Percentiles rank a stretch among this genome's conserved stretches.
Evolutionary conservation across 345 rosid species (phyloP).

Genomic region (Populus simonii): DNA sequence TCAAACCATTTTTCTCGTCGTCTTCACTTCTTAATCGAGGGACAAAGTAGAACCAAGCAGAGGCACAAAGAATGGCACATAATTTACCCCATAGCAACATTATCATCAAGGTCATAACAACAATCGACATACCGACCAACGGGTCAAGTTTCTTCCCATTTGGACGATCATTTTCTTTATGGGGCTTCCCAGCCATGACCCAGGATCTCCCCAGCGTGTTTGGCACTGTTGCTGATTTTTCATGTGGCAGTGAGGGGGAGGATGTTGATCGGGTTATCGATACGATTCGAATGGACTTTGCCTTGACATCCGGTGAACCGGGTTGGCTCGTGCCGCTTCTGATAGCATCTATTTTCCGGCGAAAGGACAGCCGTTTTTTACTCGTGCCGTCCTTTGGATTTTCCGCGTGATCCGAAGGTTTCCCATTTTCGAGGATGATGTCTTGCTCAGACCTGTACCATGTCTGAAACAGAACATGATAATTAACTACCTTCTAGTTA

Average conservation of each 20-base stretch:
- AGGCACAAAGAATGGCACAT: slow-evolving; percentile 29
- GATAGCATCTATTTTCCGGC: slow-evolving; percentile 25
- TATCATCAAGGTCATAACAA: slow-evolving; percentile 28
- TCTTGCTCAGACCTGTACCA: slow-evolving; percentile 15
- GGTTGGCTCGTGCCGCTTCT: slow-evolving; percentile 28
- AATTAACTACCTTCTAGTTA: background rate
- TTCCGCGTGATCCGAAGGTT: slow-evolving; percentile 10
- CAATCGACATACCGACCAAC: slow-evolving; percentile 49
- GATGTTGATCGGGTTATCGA: slow-evolving; percentile 12
- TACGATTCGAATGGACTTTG: slow-evolving; percentile 8
- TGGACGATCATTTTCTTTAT: background rate
- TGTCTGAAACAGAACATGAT: slow-evolving; percentile 27
- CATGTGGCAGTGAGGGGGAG: background rate
- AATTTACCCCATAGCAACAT: slow-evolving; percentile 22
- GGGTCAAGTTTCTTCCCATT: slow-evolving; percentile 31
- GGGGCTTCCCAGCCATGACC: background rate
- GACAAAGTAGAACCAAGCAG: slow-evolving; percentile 31
- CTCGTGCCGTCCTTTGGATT: slow-evolving; percentile 19
- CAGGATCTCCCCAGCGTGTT: background rate
- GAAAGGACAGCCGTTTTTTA: slow-evolving; percentile 12
- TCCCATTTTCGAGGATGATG: slow-evolving; percentile 22
- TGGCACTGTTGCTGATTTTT: background rate
- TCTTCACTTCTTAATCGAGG: slow-evolving; percentile 33
- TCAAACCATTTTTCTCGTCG: background rate
- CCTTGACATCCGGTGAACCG: slow-evolving; percentile 28